phyloP scores from a whole-genome alignment of 2,329 filamentous ascomycete genomes.

The Trichoderma koningiopsis region DNA sequence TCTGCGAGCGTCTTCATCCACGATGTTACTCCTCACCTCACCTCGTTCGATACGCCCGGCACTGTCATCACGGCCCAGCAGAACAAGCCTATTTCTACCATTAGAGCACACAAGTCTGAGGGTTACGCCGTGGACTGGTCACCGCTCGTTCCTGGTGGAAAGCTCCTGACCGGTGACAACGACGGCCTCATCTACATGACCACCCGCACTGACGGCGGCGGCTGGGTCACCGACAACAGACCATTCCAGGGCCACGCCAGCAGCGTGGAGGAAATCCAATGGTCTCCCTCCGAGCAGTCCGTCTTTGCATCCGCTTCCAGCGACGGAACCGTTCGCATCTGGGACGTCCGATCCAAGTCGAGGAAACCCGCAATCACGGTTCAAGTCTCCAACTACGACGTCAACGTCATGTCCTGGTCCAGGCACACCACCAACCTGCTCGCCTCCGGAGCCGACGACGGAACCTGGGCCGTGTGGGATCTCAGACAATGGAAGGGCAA shows the following conservation, averaged over 20 bases:
- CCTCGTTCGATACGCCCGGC: slow-evolving; percentile 87
- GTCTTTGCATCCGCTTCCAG: slow-evolving; percentile 94
- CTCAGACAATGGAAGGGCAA: slow-evolving; percentile 84
- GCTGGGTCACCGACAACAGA: slow-evolving; percentile 83
- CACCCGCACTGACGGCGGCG: slow-evolving; percentile 81
- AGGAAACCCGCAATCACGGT: slow-evolving; percentile 86
- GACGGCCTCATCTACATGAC: slow-evolving; percentile 88
- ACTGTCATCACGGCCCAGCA: slow-evolving; percentile 77
- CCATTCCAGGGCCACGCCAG: slow-evolving; percentile 81
- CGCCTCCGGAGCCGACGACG: slow-evolving; percentile 90
- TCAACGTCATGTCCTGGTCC: slow-evolving; percentile 98
- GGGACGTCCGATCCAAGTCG: slow-evolving; percentile 91
- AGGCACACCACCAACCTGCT: slow-evolving; percentile 84
- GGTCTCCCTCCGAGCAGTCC: slow-evolving; percentile 89
- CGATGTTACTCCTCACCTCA: slow-evolving; percentile 87
- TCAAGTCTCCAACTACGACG: slow-evolving; percentile 78
- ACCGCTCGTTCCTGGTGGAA: slow-evolving; percentile 71
- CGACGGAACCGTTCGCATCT: slow-evolving; percentile 93
- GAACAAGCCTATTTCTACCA: slow-evolving; percentile 84
- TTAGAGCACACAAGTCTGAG: slow-evolving; percentile 89
- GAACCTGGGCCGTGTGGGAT: slow-evolving; percentile 95
- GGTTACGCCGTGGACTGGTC: slow-evolving; percentile 99
- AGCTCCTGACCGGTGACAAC: slow-evolving; percentile 89
- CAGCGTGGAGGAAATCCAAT: slow-evolving; percentile 93
- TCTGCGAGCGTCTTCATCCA: slow-evolving; percentile 87